Percentiles rank a stretch among this genome's conserved stretches.
These are phyloP conservation scores for Penicillium sp. DNA, from an alignment of 2,329 filamentous ascomycete genomes.

Conservation along the genomic window DNA sequence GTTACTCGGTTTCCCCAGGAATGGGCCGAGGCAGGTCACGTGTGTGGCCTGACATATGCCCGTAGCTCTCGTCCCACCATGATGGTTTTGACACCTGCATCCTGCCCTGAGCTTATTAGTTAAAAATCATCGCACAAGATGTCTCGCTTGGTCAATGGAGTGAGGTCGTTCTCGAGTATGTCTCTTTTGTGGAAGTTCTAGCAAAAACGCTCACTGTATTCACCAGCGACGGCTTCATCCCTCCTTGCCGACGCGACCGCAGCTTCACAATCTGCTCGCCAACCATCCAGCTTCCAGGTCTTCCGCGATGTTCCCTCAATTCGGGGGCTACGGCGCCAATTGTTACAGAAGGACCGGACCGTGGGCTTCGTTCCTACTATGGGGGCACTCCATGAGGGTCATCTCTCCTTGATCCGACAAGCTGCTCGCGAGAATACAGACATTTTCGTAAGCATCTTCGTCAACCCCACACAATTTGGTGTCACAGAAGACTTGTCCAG, in stretches of 20 bases:
- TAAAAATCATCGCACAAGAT: conserved; percentile 19
- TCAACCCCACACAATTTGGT: conserved; percentile 97
- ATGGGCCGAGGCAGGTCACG: conserved; percentile 29
- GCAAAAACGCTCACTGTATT: conserved; percentile 16
- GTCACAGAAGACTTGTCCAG: conserved; percentile 80
- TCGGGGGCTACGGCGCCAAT: conserved; percentile 66
- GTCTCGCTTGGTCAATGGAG: conserved; percentile 30
- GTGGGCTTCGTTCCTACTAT: conserved; percentile 94
- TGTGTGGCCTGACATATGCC: conserved; percentile 6
- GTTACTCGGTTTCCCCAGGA: conserved; percentile 26
- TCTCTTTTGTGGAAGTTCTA: not conserved
- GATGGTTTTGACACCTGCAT: not conserved
- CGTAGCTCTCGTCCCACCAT: conserved; percentile 9
- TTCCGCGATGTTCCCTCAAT: conserved; percentile 73
- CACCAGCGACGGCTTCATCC: conserved; percentile 24
- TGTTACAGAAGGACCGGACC: conserved; percentile 65
- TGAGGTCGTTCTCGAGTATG: conserved; percentile 32
- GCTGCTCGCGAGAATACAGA: conserved; percentile 82
- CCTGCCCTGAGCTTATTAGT: not conserved
- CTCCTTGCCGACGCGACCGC: conserved; percentile 24
- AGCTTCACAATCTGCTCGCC: conserved; percentile 18
- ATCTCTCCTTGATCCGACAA: conserved; percentile 78
- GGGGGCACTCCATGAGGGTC: conserved; percentile 93
- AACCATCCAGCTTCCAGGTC: conserved; percentile 48
- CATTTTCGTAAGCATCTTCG: conserved; percentile 88